Evolutionary conservation across 2,329 filamentous ascomycete genomes (phyloP).

Genomic region (Trichoderma gracile): DNA sequence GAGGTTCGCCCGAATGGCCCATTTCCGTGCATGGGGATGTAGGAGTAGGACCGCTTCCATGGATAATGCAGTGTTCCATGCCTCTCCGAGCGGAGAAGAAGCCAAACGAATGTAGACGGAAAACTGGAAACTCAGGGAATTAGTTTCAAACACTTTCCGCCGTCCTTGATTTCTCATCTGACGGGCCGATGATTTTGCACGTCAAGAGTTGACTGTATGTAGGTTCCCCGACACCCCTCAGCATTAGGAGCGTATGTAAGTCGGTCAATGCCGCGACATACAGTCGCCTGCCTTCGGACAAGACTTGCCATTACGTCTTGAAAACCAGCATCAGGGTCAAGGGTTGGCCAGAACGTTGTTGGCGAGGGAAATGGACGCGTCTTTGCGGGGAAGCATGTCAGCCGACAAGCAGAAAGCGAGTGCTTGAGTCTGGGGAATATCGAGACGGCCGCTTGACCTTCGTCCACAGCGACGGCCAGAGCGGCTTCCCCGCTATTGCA

Average conservation of each 20-base stretch:
- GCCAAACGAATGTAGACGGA: not conserved
- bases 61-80: not conserved
- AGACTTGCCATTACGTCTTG: constrained; percentile 20
- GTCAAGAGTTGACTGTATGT: not conserved
- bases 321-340: constrained; percentile 8
- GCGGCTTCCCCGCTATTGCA: constrained; percentile 10
- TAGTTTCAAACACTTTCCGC: not conserved
- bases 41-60: not conserved
- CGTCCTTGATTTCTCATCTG: not conserved
- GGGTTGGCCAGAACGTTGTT: constrained; percentile 6
- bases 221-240: not conserved
- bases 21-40: not conserved
- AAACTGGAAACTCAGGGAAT: not conserved
- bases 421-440: constrained; percentile 22
- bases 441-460: constrained; percentile 12
- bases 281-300: not conserved
- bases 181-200: not conserved
- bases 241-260: not conserved
- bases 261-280: not conserved
- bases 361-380: constrained; percentile 14
- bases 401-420: constrained; percentile 19
- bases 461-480: constrained; percentile 12
- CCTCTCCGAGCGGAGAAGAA: not conserved
- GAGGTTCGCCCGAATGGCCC: constrained; percentile 1
- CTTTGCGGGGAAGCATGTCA: constrained; percentile 26